phyloP scores from a whole-genome alignment of 2,329 filamentous ascomycete genomes.

The Davidsoniella virescens region DNA sequence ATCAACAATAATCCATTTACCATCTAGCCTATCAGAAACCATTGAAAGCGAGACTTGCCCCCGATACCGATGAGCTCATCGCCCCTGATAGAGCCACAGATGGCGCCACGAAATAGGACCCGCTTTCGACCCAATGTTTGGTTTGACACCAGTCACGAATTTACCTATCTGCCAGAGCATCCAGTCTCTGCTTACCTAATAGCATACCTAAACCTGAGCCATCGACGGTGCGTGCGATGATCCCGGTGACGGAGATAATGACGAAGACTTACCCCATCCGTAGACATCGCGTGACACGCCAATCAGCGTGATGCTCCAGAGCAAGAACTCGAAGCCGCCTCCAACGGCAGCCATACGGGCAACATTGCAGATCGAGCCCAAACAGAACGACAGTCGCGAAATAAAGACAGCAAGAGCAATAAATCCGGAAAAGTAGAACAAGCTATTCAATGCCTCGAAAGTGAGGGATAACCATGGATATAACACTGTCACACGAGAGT shows the following conservation, averaged over 20 bases:
- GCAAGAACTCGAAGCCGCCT: slow-evolving; percentile 34
- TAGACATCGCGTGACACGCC: slow-evolving; percentile 32
- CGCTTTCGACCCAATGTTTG: no score
- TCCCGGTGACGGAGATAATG: slow-evolving; percentile 2
- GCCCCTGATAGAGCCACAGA: no score
- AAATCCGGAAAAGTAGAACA: slow-evolving; percentile 45
- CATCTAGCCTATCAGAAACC: no score
- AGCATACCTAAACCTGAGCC: background rate
- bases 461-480: slow-evolving; percentile 33
- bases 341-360: slow-evolving; percentile 39
- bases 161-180: no score
- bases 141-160: no score
- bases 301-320: slow-evolving; percentile 34
- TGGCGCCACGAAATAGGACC: no score
- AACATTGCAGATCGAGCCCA: slow-evolving; percentile 38
- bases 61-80: no score
- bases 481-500: slow-evolving; percentile 20
- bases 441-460: slow-evolving; percentile 33
- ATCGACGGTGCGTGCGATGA: background rate
- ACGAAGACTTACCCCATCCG: slow-evolving; percentile 17
- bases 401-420: slow-evolving; percentile 42
- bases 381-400: slow-evolving; percentile 37
- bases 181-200: no score
- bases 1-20: no score
- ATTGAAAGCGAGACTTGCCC: no score